phyloP scores from a whole-genome alignment of 306 rosid genomes.

The Dalbergia oliveri region DNA sequence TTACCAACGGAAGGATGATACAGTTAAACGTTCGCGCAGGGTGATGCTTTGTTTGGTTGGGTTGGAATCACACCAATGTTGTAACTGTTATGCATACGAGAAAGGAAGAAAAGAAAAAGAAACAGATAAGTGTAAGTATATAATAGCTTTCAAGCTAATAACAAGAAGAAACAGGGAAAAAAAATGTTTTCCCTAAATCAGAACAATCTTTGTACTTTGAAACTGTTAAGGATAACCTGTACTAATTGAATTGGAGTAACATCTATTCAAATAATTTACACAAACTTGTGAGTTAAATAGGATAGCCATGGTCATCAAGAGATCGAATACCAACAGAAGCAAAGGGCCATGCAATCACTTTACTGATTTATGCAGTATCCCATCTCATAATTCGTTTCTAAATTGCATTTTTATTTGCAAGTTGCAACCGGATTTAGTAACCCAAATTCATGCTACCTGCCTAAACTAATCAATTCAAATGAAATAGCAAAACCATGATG shows the following conservation, averaged over 20 bases:
- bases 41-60: constrained; percentile 81
- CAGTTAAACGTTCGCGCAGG: constrained; percentile 76
- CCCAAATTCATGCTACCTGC: background rate
- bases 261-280: background rate
- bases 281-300: background rate
- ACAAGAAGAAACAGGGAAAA: background rate
- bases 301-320: background rate
- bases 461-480: constrained; percentile 23
- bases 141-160: background rate
- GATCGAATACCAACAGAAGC: constrained; percentile 4
- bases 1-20: constrained; percentile 89
- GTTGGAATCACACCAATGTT: constrained; percentile 91
- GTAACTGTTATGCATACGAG: constrained; percentile 60
- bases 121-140: constrained; percentile 20
- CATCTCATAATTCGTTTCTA: background rate
- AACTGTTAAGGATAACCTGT: background rate
- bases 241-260: background rate
- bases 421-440: background rate
- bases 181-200: background rate
- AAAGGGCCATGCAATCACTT: background rate
- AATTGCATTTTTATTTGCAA: background rate
- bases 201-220: background rate
- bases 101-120: background rate
- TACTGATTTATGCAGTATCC: background rate
- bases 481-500: background rate